Evolutionary conservation across 345 rosid species (phyloP).

Genomic region (Syzygium jambos): DNA sequence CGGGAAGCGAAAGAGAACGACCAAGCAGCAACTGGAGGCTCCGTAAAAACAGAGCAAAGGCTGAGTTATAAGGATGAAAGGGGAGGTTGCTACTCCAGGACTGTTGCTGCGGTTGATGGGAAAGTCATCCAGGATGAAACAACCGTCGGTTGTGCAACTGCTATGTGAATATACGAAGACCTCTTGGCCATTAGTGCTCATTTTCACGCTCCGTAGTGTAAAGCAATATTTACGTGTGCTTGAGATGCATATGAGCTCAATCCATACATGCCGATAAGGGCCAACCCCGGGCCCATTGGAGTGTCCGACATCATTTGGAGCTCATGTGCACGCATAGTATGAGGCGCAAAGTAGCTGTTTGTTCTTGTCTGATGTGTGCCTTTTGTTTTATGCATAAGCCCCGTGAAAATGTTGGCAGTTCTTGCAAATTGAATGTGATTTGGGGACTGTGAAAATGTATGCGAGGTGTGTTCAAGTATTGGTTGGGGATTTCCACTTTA

Average conservation of each 20-base stretch:
- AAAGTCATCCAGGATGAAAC: background rate
- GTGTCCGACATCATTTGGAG: background rate
- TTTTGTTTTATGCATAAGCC: background rate
- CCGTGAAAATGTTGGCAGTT: background rate
- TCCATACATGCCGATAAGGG: background rate
- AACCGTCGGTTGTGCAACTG: background rate
- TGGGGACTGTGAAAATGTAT: background rate
- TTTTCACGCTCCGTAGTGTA: background rate
- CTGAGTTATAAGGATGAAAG: slow-evolving; percentile 1
- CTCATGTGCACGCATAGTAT: background rate
- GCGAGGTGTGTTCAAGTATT: background rate
- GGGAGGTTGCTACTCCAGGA: slow-evolving; percentile 5
- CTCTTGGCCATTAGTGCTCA: background rate
- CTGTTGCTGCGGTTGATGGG: background rate
- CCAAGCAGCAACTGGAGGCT: background rate
- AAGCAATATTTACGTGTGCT: background rate
- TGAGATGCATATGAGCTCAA: background rate
- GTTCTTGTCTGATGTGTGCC: background rate
- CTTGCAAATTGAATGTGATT: background rate
- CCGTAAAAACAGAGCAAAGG: background rate
- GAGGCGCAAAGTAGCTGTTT: background rate
- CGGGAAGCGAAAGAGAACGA: background rate
- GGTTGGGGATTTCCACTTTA: background rate
- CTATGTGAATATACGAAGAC: background rate
- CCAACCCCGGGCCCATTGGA: background rate